phyloP scores from a whole-genome alignment of 768 basidiomycete genomes.

The Suillus sp. region DNA sequence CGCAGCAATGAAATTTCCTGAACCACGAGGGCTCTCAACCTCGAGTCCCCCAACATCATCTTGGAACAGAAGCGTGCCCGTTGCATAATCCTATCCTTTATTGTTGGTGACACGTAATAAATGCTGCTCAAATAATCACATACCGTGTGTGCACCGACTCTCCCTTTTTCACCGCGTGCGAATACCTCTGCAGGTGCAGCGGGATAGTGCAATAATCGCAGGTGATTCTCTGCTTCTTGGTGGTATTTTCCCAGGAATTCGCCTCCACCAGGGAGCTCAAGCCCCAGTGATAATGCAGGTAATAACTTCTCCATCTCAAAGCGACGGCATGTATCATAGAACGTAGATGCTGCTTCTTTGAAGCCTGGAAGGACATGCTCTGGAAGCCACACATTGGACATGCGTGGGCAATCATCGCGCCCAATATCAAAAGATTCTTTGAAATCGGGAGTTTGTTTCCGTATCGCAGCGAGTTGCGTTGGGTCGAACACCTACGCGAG shows the following conservation, averaged over 20 bases:
- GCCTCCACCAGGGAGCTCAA: constrained; percentile 38
- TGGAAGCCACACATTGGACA: constrained; percentile 62
- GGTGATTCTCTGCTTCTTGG: constrained; percentile 49
- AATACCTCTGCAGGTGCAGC: constrained; percentile 30
- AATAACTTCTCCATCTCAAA: constrained; percentile 40
- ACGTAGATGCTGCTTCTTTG: constrained; percentile 51
- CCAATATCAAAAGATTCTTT: constrained; percentile 63
- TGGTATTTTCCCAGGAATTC: constrained; percentile 49
- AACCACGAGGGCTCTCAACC: constrained; percentile 53
- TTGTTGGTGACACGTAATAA: too few species aligned
- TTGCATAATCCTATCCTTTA: constrained; percentile 49
- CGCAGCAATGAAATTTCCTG: constrained; percentile 46
- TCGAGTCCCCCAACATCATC: constrained; percentile 64
- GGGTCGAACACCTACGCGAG: constrained; percentile 35
- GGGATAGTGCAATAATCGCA: constrained; percentile 62
- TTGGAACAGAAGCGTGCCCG: constrained; percentile 60
- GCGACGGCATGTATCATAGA: constrained; percentile 47
- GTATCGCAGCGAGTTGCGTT: constrained; percentile 30
- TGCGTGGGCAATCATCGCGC: constrained; percentile 37
- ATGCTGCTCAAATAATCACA: background rate
- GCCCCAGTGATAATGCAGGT: constrained; percentile 49
- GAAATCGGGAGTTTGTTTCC: constrained; percentile 38
- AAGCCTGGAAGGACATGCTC: constrained; percentile 56
- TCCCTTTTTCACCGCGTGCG: constrained; percentile 31
- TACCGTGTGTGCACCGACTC: constrained; percentile 38